phyloP scores from a whole-genome alignment of 352 stramenopile species.

The Globisporangium camurandrum region DNA sequence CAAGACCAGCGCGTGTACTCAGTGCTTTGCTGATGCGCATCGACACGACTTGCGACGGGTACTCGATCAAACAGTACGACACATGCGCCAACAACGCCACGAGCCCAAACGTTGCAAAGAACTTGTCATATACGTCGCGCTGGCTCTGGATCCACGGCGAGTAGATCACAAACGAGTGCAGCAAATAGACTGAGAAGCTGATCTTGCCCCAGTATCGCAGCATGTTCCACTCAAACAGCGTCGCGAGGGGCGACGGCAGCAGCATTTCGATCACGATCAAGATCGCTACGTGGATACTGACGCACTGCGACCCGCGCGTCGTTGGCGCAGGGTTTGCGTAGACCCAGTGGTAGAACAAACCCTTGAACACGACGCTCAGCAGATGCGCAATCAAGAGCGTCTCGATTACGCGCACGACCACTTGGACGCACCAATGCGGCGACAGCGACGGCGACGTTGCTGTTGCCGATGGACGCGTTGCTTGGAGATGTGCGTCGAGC shows the following conservation, averaged over 20 bases:
- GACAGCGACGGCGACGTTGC: slow-evolving; percentile 10
- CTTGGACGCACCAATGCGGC: slow-evolving; percentile 1
- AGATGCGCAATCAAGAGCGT: slow-evolving; percentile 10
- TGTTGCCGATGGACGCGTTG: too few relatives aligned
- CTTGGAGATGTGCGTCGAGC: slow-evolving; percentile 11
- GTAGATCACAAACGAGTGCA: slow-evolving; percentile 40
- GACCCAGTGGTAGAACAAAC: slow-evolving; percentile 22
- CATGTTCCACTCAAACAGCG: slow-evolving; percentile 23
- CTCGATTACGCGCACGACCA: slow-evolving; percentile 14
- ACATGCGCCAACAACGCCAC: slow-evolving; percentile 18
- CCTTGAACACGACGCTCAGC: slow-evolving; percentile 16
- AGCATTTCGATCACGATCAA: slow-evolving; percentile 33
- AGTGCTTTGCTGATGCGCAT: slow-evolving; percentile 19
- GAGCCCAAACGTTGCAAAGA: slow-evolving; percentile 26
- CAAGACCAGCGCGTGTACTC: not conserved
- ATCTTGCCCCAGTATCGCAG: slow-evolving; percentile 27
- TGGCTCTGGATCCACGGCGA: slow-evolving; percentile 13
- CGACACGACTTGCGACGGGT: slow-evolving; percentile 35
- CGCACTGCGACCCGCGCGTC: slow-evolving; percentile 11
- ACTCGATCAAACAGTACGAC: slow-evolving; percentile 36
- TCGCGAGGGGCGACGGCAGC: slow-evolving; percentile 17
- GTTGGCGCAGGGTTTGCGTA: slow-evolving; percentile 16
- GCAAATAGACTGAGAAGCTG: slow-evolving; percentile 35
- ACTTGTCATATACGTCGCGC: slow-evolving; percentile 23
- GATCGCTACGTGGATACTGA: slow-evolving; percentile 15